Percentiles rank a stretch among this genome's conserved stretches.
Conservation (phyloP, 257 asterid species). For the Paulownia fortunei region DNA sequence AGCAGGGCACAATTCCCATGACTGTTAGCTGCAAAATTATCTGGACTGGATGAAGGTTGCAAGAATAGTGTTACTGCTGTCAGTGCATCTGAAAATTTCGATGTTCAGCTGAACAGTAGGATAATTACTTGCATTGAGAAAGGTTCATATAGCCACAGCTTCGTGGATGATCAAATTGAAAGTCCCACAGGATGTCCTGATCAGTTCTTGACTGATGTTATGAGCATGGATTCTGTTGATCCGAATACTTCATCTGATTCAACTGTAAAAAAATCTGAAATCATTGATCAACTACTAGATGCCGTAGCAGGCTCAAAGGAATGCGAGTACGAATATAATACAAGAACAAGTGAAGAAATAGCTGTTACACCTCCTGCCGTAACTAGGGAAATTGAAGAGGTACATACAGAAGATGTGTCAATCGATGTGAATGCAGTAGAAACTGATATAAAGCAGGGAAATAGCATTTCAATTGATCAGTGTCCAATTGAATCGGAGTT, state of each 20-base stretch:
- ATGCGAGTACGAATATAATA: slow-evolving; percentile 1
- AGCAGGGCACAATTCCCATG: slow-evolving; percentile 43
- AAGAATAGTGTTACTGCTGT: slow-evolving; percentile 21
- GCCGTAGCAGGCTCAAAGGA: slow-evolving; percentile 33
- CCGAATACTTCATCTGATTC: slow-evolving; percentile 31
- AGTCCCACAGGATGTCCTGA: slow-evolving; percentile 41
- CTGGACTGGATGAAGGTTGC: slow-evolving; percentile 35
- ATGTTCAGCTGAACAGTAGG: slow-evolving; percentile 26
- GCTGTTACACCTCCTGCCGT: slow-evolving; percentile 32
- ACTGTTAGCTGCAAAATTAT: slow-evolving; percentile 35
- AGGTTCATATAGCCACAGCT: slow-evolving; percentile 16
- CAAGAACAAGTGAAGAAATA: slow-evolving; percentile 31
- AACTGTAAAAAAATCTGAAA: slow-evolving; percentile 26
- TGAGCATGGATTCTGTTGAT: slow-evolving; percentile 41
- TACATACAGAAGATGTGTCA: slow-evolving; percentile 21
- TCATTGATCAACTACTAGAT: slow-evolving; percentile 36
- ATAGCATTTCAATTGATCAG: slow-evolving; percentile 23
- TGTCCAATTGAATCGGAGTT: slow-evolving; percentile 35
- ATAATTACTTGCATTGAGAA: slow-evolving; percentile 32
- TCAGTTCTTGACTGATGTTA: slow-evolving; percentile 42
- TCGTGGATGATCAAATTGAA: slow-evolving; percentile 30
- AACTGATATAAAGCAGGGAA: slow-evolving; percentile 22
- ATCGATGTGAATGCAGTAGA: slow-evolving; percentile 29
- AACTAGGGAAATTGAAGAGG: slow-evolving; percentile 38
- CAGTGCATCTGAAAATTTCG: slow-evolving; percentile 33